Conservation (phyloP, 2,329 filamentous ascomycete species). For the Rhinocladiella mackenziei region DNA sequence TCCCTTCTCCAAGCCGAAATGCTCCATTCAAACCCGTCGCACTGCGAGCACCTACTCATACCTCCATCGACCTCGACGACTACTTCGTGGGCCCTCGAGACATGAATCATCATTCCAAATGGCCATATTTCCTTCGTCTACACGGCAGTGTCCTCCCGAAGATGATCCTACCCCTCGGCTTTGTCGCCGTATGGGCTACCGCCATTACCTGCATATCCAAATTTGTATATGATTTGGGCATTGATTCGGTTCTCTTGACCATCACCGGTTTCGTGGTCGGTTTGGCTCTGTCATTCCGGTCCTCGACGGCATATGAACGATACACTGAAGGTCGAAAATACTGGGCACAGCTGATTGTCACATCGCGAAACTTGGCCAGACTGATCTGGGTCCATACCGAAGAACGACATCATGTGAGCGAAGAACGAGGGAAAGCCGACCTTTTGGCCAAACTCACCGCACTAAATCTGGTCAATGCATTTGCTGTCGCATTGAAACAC, state of each 20-base stretch:
- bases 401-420: conserved; percentile 54
- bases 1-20: conserved; percentile 18
- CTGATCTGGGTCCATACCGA: conserved; percentile 75
- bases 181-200: conserved; percentile 63
- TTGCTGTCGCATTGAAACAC: conserved; percentile 74
- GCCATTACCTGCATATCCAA: conserved; percentile 57
- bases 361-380: conserved; percentile 58
- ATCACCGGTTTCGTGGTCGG: conserved; percentile 78
- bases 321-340: conserved; percentile 58
- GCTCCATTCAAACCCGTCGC: conserved; percentile 21
- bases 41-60: conserved; percentile 18
- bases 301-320: conserved; percentile 72
- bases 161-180: conserved; percentile 64
- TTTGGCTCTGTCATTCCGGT: conserved; percentile 73
- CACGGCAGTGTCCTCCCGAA: conserved; percentile 72
- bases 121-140: conserved; percentile 70
- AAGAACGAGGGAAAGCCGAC: conserved; percentile 55
- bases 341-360: conserved; percentile 57
- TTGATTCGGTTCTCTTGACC: conserved; percentile 67
- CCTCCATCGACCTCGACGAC: conserved; percentile 52
- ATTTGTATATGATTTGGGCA: conserved; percentile 47
- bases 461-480: conserved; percentile 74
- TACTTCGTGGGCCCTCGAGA: conserved; percentile 63
- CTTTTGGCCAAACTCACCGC: conserved; percentile 67
- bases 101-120: conserved; percentile 69